Evolutionary conservation across 176 grass and related monocot species (phyloP), one percentile per base, ranked within the genome.

Genomic region (Triticum aestivum): DNA sequence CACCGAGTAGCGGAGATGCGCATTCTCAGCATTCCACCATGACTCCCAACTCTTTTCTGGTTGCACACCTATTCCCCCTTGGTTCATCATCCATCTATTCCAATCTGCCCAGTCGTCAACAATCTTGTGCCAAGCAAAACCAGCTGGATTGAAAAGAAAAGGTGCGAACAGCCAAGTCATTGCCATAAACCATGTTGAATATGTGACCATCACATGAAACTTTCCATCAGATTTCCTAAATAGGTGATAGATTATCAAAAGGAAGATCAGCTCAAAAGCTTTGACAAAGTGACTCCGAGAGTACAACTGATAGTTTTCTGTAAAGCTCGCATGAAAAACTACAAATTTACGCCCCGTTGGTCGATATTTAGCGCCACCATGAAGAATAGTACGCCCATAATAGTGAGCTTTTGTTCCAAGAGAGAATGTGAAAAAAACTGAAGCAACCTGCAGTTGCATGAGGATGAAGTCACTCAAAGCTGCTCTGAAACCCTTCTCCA

Each of bases 41-140:
- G 93, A 98, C 69, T 98, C 96, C 96, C 96, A 98, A 81, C 96
- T 95, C 51, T 96, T 98, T 45, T 98, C 93, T 12, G 93, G 93
- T 34, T 91, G 91, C 78, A 98, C 92, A 61, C 93, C 96, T 27
- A 96, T 86, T 38, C 96, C 96, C 8, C 96, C 96, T 73, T 91
- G 90, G 83, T 94, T 96, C 61, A 82, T 98, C 88, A 96, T 98
- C 96, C 96, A 98, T 64, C 37, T 78, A 61, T 95, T 98, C 96
- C 96, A 98, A 64, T 93, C 93, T 73, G 71, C 66, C 93, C 96
- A 98, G 75, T 95, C 96, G 17, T 98, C 96, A 71, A 95, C 93
- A 65, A 98, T 95, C 86, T 95, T 98, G 44, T 77, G 79, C 96
- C 96, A 98, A 69, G 80, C 88, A 87, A 98, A 98, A 65, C 93